Conservation (phyloP, 176 grass and related monocot genomes). For the Rhynchospora tenuis region DNA sequence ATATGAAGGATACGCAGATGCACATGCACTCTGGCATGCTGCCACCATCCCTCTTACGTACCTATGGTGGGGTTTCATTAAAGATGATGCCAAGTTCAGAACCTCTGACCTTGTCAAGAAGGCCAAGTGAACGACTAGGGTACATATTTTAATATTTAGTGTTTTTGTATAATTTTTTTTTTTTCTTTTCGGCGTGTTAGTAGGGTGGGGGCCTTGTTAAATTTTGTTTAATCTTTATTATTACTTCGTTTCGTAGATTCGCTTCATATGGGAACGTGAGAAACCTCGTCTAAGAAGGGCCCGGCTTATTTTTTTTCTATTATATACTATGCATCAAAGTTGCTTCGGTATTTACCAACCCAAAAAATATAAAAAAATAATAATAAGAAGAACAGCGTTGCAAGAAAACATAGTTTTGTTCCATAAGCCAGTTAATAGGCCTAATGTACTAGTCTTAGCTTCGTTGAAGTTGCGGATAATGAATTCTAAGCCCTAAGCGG, state of each 20-base stretch:
- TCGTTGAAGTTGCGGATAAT: too few species aligned
- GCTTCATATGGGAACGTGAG: neutral
- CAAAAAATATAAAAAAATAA: too few species aligned
- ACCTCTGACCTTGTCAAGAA: constrained; percentile 35
- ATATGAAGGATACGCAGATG: constrained; percentile 69
- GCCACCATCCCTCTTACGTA: constrained; percentile 37
- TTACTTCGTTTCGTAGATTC: neutral
- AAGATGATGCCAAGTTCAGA: constrained; percentile 34
- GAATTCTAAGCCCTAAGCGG: too few species aligned
- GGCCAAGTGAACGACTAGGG: constrained; percentile 14
- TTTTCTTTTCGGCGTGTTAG: neutral
- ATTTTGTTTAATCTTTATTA: too few species aligned
- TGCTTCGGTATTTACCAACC: too few species aligned
- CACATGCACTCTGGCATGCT: constrained; percentile 52
- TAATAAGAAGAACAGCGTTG: too few species aligned
- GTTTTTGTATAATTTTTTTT: neutral
- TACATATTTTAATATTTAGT: neutral
- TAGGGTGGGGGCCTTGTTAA: neutral
- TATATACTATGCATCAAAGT: neutral
- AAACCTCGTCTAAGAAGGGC: neutral
- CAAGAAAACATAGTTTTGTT: too few species aligned
- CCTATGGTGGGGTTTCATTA: constrained; percentile 50
- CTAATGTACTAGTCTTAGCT: too few species aligned
- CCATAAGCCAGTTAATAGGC: too few species aligned
- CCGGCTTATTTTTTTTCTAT: neutral